Evolutionary conservation across 1,284 basidiomycete species (phyloP).

Genomic region (Cutaneotrichosporon cyanovorans): DNA sequence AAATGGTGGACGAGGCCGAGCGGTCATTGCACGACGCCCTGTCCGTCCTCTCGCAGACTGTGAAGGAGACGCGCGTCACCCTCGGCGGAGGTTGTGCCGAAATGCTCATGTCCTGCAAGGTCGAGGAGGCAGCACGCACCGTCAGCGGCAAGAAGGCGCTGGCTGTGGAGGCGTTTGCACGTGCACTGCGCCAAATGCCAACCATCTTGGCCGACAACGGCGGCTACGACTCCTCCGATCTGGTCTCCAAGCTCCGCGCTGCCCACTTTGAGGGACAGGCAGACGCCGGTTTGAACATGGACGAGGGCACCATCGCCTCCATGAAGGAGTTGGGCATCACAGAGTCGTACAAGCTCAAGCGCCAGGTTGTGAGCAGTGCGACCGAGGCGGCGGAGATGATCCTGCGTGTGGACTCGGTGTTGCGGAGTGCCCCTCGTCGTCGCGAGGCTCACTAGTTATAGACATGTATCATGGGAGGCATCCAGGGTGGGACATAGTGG

Average conservation of each 20-base stretch:
- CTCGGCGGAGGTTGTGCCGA: slow-evolving; percentile 96
- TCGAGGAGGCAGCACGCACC: slow-evolving; percentile 77
- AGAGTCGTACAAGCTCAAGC: slow-evolving; percentile 95
- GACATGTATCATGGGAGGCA: no score
- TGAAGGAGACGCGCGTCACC: slow-evolving; percentile 89
- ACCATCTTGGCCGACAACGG: slow-evolving; percentile 97
- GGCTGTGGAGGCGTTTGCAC: slow-evolving; percentile 83
- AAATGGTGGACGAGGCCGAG: slow-evolving; percentile 99
- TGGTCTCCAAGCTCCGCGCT: slow-evolving; percentile 81
- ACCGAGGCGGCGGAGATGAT: slow-evolving; percentile 94
- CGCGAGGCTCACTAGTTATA: slow-evolving; percentile 47
- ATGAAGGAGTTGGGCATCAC: slow-evolving; percentile 86
- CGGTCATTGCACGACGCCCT: slow-evolving; percentile 96
- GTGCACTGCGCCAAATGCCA: slow-evolving; percentile 79
- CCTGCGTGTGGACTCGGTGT: slow-evolving; percentile 50
- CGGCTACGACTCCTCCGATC: slow-evolving; percentile 92
- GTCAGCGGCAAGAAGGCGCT: slow-evolving; percentile 93
- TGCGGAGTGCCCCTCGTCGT: slow-evolving; percentile 54
- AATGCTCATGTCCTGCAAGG: slow-evolving; percentile 93
- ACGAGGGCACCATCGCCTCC: slow-evolving; percentile 71
- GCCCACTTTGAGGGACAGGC: slow-evolving; percentile 84
- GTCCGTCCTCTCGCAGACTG: slow-evolving; percentile 93
- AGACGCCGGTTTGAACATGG: slow-evolving; percentile 92
- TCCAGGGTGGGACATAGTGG: no score
- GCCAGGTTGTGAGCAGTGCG: slow-evolving; percentile 87